Evolutionary conservation across 345 rosid species (phyloP), one percentile per base, ranked within the genome.

Genomic region (Bruguiera parviflora): DNA sequence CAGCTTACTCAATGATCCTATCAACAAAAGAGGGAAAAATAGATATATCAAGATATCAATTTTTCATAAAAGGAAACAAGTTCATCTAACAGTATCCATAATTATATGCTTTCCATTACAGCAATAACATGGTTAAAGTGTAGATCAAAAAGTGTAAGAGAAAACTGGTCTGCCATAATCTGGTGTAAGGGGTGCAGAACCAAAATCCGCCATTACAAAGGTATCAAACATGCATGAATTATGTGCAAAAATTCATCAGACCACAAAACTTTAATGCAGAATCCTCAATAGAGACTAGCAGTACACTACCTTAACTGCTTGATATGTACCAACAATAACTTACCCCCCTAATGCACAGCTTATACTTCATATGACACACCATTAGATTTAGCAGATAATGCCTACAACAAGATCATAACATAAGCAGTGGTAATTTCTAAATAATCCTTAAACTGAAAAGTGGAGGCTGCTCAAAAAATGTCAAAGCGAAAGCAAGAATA

Each of bases 61-160:
- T 21, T 63, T 13, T 53, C 25, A 2, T n/a, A 62, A 9, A 27
- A 46, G 8, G 8, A 21, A 43, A 21, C 25, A 32, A 8, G 55
- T 13, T 24, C 37, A 27, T 52, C 28, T 39, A 68, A 53, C 31
- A 53, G 47, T 32, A 32, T 32, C 35, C 35, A 6, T 5, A 32
- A 6, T 32, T 32, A 6, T 32, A 32, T 5, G 89, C 98, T 96
- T 91, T 94, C 98, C 79, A 84, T 91, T 63, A 91, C 92, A 66
- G 88, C 80, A 37, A 94, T 64, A 68, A 79, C 89, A 55, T 90
- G 88, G 65, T 74, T 71, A 77, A 89, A 83, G 31, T 85, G 86
- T 22, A 72, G 19, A 78, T 94, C 96, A 78, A 88, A 86, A 33
- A 91, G 96, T 96, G 75, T 84, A 94, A 77, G 87, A 77, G 10